Base-by-base conservation (phyloP, 2,329 filamentous ascomycete genomes). In the Talaromyces amestolkiae region DNA sequence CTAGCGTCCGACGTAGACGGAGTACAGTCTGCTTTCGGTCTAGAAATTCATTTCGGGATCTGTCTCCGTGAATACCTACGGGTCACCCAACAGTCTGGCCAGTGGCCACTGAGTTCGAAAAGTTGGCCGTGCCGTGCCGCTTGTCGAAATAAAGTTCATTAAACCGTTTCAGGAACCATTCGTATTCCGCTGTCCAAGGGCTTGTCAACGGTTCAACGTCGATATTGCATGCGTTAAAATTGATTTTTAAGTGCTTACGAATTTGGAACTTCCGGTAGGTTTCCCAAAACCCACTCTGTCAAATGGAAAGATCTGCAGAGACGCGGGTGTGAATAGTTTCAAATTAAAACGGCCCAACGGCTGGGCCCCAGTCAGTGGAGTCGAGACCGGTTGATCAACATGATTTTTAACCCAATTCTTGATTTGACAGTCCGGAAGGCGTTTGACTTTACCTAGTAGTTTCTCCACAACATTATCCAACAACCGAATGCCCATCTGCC, bases 341-440 rank as follows among this genome's bases (percentile, higher is more conserved):
- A 56, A 39, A 56, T 39, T 56, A 56, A 56, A 56, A 56, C 53
- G 53, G 53, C 31, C 11, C 53, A 56, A 56, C 53, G 53, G 31
- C 53, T 39, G 19, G 53, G 15, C n/a, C 13, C 33, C 11, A 4
- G 33, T 7, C 19, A 22, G 53, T 56, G 53, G 53, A 56, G 53
- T 24, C 53, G 9, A 15, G 37, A 56, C n/a, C 6, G 19, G 6
- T 15, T 22, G 53, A 56, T 56, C 53, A 24, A 19, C 53, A 39
- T 22, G 3, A 11, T 9, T 15, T 56, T 56, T 39, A 35, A 54
- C 51, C 53, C n/a, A 22, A 56, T 24, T 24, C 31, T 39, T 37
- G 31, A 13, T 39, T 37, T 56, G 31, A 39, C 31, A 35, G 3
- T 22, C 6, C n/a, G 3, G 10, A 39, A 13, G n/a, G 10, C 15